These are phyloP conservation scores for Rhypophila decipiens DNA, from an alignment of 495 filamentous ascomycete species.

Conservation along the genomic window DNA sequence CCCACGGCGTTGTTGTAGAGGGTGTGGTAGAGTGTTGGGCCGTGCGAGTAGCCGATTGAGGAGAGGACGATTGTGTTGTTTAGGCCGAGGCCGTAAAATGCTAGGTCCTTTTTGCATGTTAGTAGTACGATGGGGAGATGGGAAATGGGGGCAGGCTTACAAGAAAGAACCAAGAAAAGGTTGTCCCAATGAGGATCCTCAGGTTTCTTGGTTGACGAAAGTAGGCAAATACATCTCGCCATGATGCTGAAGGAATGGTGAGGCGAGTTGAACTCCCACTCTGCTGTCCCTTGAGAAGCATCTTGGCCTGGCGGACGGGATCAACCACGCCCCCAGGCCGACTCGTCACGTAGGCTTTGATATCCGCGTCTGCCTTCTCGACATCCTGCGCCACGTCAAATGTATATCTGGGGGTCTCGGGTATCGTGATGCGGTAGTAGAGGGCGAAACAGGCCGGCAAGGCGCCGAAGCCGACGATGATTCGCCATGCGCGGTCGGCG, in stretches of 20 bases:
- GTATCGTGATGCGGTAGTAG: slow-evolving; percentile 72
- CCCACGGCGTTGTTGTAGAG: slow-evolving; percentile 67
- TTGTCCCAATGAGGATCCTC: slow-evolving; percentile 70
- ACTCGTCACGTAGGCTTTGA: slow-evolving; percentile 56
- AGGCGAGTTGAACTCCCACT: no score
- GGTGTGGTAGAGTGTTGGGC: slow-evolving; percentile 56
- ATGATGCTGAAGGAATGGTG: slow-evolving; percentile 57
- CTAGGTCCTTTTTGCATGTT: slow-evolving; percentile 32
- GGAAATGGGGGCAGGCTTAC: slow-evolving; percentile 26
- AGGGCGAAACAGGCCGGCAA: slow-evolving; percentile 70
- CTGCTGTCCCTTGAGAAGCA: slow-evolving; percentile 21
- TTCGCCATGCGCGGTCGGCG: slow-evolving; percentile 78
- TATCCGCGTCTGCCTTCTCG: slow-evolving; percentile 62
- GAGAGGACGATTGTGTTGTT: slow-evolving; percentile 66
- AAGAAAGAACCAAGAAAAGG: slow-evolving; percentile 74
- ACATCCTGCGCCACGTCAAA: slow-evolving; percentile 65
- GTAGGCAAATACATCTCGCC: slow-evolving; percentile 56
- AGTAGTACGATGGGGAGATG: not conserved
- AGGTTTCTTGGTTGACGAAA: slow-evolving; percentile 66
- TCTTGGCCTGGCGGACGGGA: slow-evolving; percentile 26
- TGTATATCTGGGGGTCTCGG: slow-evolving; percentile 74
- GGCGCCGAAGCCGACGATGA: slow-evolving; percentile 72
- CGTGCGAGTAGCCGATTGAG: slow-evolving; percentile 57
- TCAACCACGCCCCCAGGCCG: slow-evolving; percentile 45
- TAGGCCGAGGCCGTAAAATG: slow-evolving; percentile 74